Conservation (phyloP, 1,139 yeast genomes). For the Debaryomyces coudertii region DNA sequence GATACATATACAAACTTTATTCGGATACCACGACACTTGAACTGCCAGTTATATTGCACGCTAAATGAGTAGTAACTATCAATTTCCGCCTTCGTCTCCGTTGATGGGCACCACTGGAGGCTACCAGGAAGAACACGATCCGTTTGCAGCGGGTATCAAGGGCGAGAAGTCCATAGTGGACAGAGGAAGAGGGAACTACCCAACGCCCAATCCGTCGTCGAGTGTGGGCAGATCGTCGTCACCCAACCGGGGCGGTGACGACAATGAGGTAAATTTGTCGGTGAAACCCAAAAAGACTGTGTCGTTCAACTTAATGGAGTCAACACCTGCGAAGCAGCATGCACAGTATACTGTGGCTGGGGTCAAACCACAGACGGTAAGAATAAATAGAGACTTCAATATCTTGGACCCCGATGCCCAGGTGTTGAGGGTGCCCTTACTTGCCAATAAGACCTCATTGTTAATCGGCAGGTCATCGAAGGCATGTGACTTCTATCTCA, state of each 20-base stretch:
- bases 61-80: constrained; percentile 23
- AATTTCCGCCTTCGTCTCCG: constrained; percentile 71
- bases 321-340: neutral
- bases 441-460: constrained; percentile 25
- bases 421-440: constrained; percentile 43
- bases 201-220: constrained; percentile 63
- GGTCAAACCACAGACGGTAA: constrained; percentile 6
- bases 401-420: constrained; percentile 42
- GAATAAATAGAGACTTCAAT: constrained; percentile 39
- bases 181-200: constrained; percentile 39
- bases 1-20: neutral
- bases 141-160: constrained; percentile 21
- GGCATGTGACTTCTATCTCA: constrained; percentile 59
- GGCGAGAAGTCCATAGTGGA: constrained; percentile 8
- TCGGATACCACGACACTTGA: neutral
- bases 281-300: constrained; percentile 10
- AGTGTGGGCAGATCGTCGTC: constrained; percentile 52
- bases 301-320: neutral
- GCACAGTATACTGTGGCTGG: neutral
- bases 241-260: constrained; percentile 24
- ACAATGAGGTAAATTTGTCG: constrained; percentile 1
- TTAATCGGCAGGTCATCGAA: constrained; percentile 68
- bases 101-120: constrained; percentile 38
- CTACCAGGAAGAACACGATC: constrained; percentile 26
- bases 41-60: neutral